Conservation (phyloP, 2,329 filamentous ascomycete species). For the Aspergillus costaricaensis region DNA sequence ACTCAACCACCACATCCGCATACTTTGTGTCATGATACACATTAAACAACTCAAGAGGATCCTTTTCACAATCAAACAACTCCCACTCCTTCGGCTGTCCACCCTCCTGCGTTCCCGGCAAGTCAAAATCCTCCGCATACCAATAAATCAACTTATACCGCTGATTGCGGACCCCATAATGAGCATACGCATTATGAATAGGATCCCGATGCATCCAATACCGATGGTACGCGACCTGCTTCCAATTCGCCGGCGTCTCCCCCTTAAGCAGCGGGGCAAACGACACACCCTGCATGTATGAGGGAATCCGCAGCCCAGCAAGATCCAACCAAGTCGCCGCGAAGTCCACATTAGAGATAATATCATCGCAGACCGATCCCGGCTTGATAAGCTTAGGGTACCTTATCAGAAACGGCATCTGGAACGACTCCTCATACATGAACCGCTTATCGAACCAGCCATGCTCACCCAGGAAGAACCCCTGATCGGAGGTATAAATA, state of each 20-base stretch:
- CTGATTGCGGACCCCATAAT: slow-evolving; percentile 56
- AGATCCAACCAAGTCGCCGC: slow-evolving; percentile 54
- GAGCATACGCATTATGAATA: slow-evolving; percentile 54
- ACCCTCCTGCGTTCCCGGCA: slow-evolving; percentile 45
- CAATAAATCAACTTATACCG: slow-evolving; percentile 60
- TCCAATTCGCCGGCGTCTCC: slow-evolving; percentile 48
- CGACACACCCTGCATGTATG: slow-evolving; percentile 56
- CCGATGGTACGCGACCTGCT: slow-evolving; percentile 56
- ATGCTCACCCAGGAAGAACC: slow-evolving; percentile 60
- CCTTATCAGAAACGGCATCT: slow-evolving; percentile 57
- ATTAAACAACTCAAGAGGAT: slow-evolving; percentile 55
- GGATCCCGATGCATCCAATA: slow-evolving; percentile 60
- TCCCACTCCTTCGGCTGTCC: slow-evolving; percentile 55
- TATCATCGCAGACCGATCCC: slow-evolving; percentile 48
- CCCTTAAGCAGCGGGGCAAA: slow-evolving; percentile 45
- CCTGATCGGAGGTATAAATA: slow-evolving; percentile 58
- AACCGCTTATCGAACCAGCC: slow-evolving; percentile 62
- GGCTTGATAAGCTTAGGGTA: slow-evolving; percentile 48
- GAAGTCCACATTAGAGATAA: slow-evolving; percentile 59
- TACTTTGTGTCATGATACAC: slow-evolving; percentile 45
- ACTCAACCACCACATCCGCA: slow-evolving; percentile 38
- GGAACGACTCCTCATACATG: slow-evolving; percentile 60
- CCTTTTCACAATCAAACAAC: slow-evolving; percentile 55
- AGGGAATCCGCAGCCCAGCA: slow-evolving; percentile 45
- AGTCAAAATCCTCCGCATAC: slow-evolving; percentile 54